Percentiles rank a stretch among this genome's conserved stretches.
Evolutionary conservation across 2,329 filamentous ascomycete species (phyloP).

Genomic region (Teratosphaeria zuluensis): DNA sequence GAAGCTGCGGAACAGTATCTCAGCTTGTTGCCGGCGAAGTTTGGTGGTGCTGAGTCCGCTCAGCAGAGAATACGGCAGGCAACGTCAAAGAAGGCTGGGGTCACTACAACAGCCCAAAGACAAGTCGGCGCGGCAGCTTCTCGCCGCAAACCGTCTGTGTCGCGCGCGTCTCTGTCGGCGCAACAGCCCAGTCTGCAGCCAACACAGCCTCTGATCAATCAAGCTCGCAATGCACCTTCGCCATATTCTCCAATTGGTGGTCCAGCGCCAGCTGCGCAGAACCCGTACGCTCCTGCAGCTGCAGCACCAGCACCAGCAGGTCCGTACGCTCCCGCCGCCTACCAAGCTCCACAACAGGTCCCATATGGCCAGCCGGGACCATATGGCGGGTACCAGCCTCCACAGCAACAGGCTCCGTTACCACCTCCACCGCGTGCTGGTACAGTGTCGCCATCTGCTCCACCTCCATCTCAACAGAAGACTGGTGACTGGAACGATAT

Average conservation of each 20-base stretch:
- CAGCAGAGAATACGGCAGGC: slow-evolving; percentile 77
- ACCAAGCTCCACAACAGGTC: slow-evolving; percentile 38
- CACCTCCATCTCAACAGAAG: slow-evolving; percentile 60
- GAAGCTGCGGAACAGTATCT: slow-evolving; percentile 84
- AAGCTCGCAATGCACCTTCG: slow-evolving; percentile 22
- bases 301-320: slow-evolving; percentile 40
- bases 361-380: slow-evolving; percentile 18
- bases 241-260: slow-evolving; percentile 31
- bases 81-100: slow-evolving; percentile 45
- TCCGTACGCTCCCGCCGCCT: slow-evolving; percentile 24
- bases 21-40: slow-evolving; percentile 70
- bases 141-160: slow-evolving; percentile 16
- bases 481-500: slow-evolving; percentile 91
- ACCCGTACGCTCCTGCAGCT: slow-evolving; percentile 27
- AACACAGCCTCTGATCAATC: slow-evolving; percentile 32
- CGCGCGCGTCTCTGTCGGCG: slow-evolving; percentile 8
- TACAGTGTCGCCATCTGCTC: slow-evolving; percentile 53
- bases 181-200: slow-evolving; percentile 14
- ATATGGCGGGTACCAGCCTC: slow-evolving; percentile 38
- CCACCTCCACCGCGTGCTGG: slow-evolving; percentile 56
- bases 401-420: slow-evolving; percentile 33
- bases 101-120: slow-evolving; percentile 31
- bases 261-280: slow-evolving; percentile 6
- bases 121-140: slow-evolving; percentile 29
- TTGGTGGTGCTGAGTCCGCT: slow-evolving; percentile 78